A percentile compares a stretch with the other conserved stretches of the same genome.
phyloP scores from a whole-genome alignment of 73 alveolate species.

The Paramecium primaurelia region DNA sequence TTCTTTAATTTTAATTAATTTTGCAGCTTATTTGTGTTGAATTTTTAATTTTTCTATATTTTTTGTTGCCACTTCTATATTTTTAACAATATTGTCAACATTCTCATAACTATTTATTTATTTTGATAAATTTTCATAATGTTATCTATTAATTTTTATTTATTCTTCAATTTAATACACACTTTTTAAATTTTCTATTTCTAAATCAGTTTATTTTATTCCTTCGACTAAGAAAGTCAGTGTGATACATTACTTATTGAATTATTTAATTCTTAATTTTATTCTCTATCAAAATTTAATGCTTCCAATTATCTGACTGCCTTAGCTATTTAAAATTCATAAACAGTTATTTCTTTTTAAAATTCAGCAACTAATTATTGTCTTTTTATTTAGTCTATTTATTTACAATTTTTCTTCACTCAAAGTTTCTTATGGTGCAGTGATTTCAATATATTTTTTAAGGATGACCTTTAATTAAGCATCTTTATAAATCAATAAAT shows the following conservation, averaged over 20 bases:
- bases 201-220: background rate
- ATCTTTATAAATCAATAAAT: background rate
- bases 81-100: background rate
- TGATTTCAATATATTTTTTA: constrained; percentile 18
- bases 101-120: background rate
- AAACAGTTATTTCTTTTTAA: background rate
- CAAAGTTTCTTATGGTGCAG: background rate
- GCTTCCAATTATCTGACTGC: constrained; percentile 30
- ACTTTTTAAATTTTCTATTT: background rate
- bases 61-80: background rate
- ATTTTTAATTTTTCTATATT: background rate
- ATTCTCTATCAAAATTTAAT: constrained; percentile 9
- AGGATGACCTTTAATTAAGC: background rate
- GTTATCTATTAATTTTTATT: background rate
- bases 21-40: background rate
- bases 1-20: background rate
- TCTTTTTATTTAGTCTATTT: background rate
- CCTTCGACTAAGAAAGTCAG: background rate
- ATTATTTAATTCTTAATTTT: constrained; percentile 23
- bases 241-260: background rate
- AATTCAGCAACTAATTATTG: background rate
- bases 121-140: background rate
- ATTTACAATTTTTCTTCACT: constrained; percentile 38
- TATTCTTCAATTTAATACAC: background rate
- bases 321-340: constrained; percentile 23